Evolutionary conservation across 805 yeast genomes (phyloP).

Genomic region (Sugiyamaella chiloensis): DNA sequence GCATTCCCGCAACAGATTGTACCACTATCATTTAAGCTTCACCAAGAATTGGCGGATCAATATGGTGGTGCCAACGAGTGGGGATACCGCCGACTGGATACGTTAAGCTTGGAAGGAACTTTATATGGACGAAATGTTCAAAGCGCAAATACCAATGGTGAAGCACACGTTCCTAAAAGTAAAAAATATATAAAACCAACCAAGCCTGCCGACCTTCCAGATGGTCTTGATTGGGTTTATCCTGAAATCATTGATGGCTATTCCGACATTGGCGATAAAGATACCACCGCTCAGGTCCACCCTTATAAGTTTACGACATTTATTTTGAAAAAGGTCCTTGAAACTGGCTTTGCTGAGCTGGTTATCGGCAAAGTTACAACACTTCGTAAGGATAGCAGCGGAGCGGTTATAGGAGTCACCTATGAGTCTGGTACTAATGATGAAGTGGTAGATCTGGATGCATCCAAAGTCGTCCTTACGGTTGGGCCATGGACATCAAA

Average conservation of each 20-base stretch:
- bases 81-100: slow-evolving; percentile 89
- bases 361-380: slow-evolving; percentile 80
- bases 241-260: slow-evolving; percentile 63
- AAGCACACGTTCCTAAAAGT: background rate
- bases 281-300: slow-evolving; percentile 94
- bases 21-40: slow-evolving; percentile 80
- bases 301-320: slow-evolving; percentile 92
- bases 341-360: slow-evolving; percentile 77
- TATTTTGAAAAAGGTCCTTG: slow-evolving; percentile 73
- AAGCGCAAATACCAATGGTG: background rate
- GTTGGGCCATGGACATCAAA: slow-evolving; percentile 98
- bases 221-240: slow-evolving; percentile 69
- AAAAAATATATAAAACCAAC: slow-evolving; percentile 2
- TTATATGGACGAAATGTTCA: slow-evolving; percentile 33
- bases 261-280: slow-evolving; percentile 77
- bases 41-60: slow-evolving; percentile 73
- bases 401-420: slow-evolving; percentile 68
- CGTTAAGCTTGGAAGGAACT: slow-evolving; percentile 85
- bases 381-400: slow-evolving; percentile 54
- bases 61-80: slow-evolving; percentile 82
- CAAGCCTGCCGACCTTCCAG: slow-evolving; percentile 42
- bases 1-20: slow-evolving; percentile 96
- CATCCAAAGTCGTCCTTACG: slow-evolving; percentile 76
- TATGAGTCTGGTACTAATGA: slow-evolving; percentile 43
- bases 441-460: slow-evolving; percentile 39